Base-by-base conservation (phyloP, 2,329 filamentous ascomycete species). In the Coniochaeta sp. region DNA sequence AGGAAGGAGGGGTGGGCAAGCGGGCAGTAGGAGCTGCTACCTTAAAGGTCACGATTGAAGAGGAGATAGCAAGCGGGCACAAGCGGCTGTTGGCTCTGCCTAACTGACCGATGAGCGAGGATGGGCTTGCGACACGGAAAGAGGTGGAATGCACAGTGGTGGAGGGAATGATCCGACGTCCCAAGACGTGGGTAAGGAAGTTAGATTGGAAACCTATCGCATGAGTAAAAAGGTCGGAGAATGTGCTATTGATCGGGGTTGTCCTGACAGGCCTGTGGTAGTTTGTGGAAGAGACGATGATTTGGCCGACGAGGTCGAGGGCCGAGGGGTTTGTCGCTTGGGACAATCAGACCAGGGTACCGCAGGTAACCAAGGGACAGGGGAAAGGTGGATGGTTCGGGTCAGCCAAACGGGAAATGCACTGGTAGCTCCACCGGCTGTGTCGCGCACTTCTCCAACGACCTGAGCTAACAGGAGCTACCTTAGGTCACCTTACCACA, bases 81-180 rank as follows among this genome's bases (percentile, higher is more conserved):
- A 57, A 36, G 33, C 54, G 54, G 54, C 54, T 57, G 54, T 38
- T 57, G 54, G 31, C 19, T 26, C 47, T 52, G 47, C 47, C 47
- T 52, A n/a, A 52, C 31, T 17, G 24, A 52, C 24, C 9, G 22
- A 52, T 2, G 14, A 6, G 47, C 4, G 47, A n/a, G 24, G 24
- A 52, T 9, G 12, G 24, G 26, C 47, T 24, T 52, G 47, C 47
- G 24, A 28, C 24, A 14, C n/a, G 47, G 24, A 28, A 28, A 31
- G 9, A 52, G 24, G 7, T n/a, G 16, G 26, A 4, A 52, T 52
- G 47, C 22, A 52, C 47, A 6, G 12, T 17, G 24, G 12, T 22
- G 16, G 11, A 28, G 47, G 31, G 22, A 47, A 26, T 47, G 43
- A 31, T n/a, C 47, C 47, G 31, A 52, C 47, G 47, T 52, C 24